Evolutionary conservation across 352 stramenopile species (phyloP).

Genomic region (Elongisporangium senticosum): DNA sequence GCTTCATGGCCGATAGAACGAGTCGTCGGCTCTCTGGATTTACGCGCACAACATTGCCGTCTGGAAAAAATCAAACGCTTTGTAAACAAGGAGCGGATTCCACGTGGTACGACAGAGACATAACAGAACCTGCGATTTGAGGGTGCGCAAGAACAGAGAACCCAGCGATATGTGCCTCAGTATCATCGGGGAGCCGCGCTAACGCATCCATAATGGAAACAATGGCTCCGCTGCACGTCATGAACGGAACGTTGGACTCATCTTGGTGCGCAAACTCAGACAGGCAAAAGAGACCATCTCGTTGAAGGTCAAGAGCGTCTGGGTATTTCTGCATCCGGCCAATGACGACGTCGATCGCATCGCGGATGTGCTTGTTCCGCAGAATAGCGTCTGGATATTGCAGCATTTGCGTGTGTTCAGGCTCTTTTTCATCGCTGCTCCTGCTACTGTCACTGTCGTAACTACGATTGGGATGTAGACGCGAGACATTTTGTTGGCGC

Average conservation of each 20-base stretch:
- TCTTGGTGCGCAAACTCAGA: constrained; percentile 25
- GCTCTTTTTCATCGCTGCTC: neutral
- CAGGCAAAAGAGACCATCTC: constrained; percentile 40
- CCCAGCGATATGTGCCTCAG: constrained; percentile 37
- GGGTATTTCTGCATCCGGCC: constrained; percentile 37
- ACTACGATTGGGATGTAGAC: neutral
- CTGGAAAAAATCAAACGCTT: constrained; percentile 5
- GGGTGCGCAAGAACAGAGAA: constrained; percentile 54
- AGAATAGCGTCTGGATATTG: neutral
- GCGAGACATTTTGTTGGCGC: neutral
- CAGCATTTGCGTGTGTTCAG: neutral
- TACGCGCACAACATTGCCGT: constrained; percentile 40
- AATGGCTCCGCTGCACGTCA: constrained; percentile 38
- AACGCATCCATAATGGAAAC: constrained; percentile 43
- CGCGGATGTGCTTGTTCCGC: neutral
- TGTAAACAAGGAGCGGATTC: neutral
- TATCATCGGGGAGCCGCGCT: constrained; percentile 39
- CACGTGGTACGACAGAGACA: neutral
- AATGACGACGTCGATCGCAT: constrained; percentile 26
- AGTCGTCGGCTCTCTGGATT: constrained; percentile 44
- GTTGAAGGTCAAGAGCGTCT: constrained; percentile 29
- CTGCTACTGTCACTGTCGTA: neutral
- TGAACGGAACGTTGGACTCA: constrained; percentile 17
- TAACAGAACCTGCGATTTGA: constrained; percentile 25
- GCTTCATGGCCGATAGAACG: constrained; percentile 50